A percentile compares a stretch with the other conserved stretches of the same genome.
These are phyloP conservation scores for Acacia concinna DNA, from an alignment of 331 rosid species.

Conservation along the genomic window DNA sequence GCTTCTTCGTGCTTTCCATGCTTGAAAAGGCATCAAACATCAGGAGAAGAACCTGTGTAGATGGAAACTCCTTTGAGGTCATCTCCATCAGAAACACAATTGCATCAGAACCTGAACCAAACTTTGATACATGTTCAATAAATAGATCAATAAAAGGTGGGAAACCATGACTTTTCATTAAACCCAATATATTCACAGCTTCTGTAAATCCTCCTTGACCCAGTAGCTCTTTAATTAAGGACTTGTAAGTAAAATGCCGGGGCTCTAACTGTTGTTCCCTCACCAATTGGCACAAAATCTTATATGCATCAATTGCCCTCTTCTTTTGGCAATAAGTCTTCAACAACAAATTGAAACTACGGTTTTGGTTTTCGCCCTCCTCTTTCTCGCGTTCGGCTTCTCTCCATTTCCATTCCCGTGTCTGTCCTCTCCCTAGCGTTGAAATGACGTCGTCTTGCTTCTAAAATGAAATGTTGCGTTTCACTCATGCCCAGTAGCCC, in stretches of 20 bases:
- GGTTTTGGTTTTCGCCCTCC: too few relatives aligned
- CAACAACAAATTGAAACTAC: conserved; percentile 50
- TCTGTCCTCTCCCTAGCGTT: too few relatives aligned
- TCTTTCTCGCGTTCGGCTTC: too few relatives aligned
- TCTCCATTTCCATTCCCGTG: too few relatives aligned
- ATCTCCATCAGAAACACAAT: conserved; percentile 55
- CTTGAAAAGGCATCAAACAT: conserved; percentile 64
- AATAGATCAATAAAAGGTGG: conserved; percentile 76
- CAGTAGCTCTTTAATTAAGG: conserved; percentile 54
- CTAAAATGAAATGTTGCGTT: too few relatives aligned
- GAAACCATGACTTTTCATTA: conserved; percentile 66
- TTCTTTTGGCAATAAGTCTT: conserved; percentile 53
- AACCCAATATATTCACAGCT: conserved; percentile 58
- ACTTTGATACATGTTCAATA: conserved; percentile 54
- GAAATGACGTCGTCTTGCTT: too few relatives aligned
- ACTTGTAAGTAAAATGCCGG: conserved; percentile 66
- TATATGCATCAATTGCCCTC: conserved; percentile 56
- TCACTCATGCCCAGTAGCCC: too few relatives aligned
- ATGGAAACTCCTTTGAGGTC: conserved; percentile 66
- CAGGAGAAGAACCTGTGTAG: conserved; percentile 47
- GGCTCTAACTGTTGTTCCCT: conserved; percentile 54
- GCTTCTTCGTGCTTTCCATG: conserved; percentile 64
- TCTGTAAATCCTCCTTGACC: conserved; percentile 57
- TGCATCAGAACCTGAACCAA: conserved; percentile 73
- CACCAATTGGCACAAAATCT: conserved; percentile 48